Conservation (phyloP, 192 early-diverging fungal genomes). For the Phycomyces blakesleeanus region DNA sequence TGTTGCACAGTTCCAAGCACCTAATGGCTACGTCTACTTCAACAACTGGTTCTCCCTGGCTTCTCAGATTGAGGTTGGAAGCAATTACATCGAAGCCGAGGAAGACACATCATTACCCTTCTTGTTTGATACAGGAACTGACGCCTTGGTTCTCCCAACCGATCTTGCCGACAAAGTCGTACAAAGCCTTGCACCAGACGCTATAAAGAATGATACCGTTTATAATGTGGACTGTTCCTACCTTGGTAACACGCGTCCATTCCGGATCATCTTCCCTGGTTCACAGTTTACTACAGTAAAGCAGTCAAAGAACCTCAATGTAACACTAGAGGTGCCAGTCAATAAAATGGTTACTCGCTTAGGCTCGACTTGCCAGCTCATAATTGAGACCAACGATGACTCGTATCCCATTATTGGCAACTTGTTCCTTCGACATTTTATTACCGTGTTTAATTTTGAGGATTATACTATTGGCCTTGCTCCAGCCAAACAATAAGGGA, state of each 20-base stretch:
- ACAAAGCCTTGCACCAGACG: not conserved
- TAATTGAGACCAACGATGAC: not conserved
- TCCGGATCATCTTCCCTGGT: not conserved
- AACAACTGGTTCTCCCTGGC: not conserved
- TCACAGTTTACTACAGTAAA: not conserved
- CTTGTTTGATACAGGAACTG: slow-evolving; percentile 18
- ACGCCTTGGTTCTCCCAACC: slow-evolving; percentile 18
- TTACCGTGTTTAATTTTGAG: slow-evolving; percentile 30
- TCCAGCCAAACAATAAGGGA: not conserved
- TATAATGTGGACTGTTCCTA: not conserved
- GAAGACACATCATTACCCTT: slow-evolving; percentile 2
- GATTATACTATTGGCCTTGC: slow-evolving; percentile 18
- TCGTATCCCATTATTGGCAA: slow-evolving; percentile 12
- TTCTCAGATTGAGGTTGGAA: not conserved
- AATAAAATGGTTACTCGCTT: not conserved
- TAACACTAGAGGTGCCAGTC: not conserved
- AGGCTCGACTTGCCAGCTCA: not conserved
- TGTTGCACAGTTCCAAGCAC: not conserved
- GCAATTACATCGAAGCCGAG: slow-evolving; percentile 5
- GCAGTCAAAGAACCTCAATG: not conserved
- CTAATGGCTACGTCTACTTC: not conserved
- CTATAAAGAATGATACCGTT: not conserved
- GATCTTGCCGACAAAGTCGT: not conserved
- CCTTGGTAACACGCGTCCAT: not conserved
- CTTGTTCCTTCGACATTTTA: slow-evolving; percentile 15